Evolutionary conservation across 78 protist genomes (phyloP).

Genomic region (Dictyostelium intermedium): DNA sequence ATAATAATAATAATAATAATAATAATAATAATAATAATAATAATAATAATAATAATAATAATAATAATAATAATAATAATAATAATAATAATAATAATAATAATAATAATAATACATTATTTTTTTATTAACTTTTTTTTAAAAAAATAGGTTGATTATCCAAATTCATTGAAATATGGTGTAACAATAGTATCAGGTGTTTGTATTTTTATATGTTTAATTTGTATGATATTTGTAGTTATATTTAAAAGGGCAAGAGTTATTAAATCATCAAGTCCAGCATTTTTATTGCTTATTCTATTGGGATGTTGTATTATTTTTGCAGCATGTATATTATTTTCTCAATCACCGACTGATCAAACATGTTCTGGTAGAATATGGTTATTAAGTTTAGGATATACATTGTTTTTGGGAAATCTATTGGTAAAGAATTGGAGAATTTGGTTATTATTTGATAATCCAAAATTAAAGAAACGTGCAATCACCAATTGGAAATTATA

Average conservation of each 20-base stretch:
- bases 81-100: not conserved
- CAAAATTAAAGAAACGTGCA: not conserved
- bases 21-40: no score
- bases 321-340: slow-evolving; percentile 15
- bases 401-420: slow-evolving; percentile 22
- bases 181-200: not conserved
- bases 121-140: no score
- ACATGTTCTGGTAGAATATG: slow-evolving; percentile 15
- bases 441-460: slow-evolving; percentile 55
- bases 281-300: slow-evolving; percentile 3
- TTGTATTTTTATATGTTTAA: not conserved
- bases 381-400: slow-evolving; percentile 33
- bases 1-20: no score
- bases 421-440: slow-evolving; percentile 37
- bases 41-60: no score
- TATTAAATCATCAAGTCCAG: slow-evolving; percentile 42
- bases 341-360: slow-evolving; percentile 6
- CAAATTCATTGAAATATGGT: slow-evolving; percentile 16
- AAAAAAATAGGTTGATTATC: not conserved
- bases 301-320: slow-evolving; percentile 22
- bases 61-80: no score
- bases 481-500: slow-evolving; percentile 21
- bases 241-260: slow-evolving; percentile 1
- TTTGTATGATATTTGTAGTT: not conserved
- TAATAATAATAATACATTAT: not conserved